Evolutionary conservation across 768 basidiomycete genomes (phyloP).

Genomic region (Lentinus tigrinus): DNA sequence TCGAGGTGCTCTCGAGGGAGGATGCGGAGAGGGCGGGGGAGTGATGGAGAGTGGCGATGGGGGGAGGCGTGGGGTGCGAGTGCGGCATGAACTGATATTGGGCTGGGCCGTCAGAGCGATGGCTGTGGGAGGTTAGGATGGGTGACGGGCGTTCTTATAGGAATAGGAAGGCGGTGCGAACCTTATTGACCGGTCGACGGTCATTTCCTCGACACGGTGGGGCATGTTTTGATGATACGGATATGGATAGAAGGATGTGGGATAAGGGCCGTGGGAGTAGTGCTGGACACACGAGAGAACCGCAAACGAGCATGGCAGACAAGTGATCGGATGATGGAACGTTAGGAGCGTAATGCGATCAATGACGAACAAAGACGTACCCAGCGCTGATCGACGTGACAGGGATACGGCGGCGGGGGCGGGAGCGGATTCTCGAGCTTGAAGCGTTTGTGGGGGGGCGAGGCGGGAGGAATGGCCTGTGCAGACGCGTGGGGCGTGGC

Average conservation of each 20-base stretch:
- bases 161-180: slow-evolving; percentile 35
- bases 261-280: slow-evolving; percentile 18
- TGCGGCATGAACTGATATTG: slow-evolving; percentile 35
- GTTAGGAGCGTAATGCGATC: slow-evolving; percentile 16
- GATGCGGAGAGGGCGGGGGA: slow-evolving; percentile 63
- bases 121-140: slow-evolving; percentile 21
- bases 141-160: slow-evolving; percentile 18
- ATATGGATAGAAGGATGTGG: slow-evolving; percentile 21
- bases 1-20: slow-evolving; percentile 58
- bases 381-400: slow-evolving; percentile 23
- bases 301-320: not conserved
- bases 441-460: slow-evolving; percentile 15
- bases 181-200: slow-evolving; percentile 28
- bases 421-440: slow-evolving; percentile 11
- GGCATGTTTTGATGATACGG: slow-evolving; percentile 42
- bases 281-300: slow-evolving; percentile 8
- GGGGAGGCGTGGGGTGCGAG: slow-evolving; percentile 44
- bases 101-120: slow-evolving; percentile 37
- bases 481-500: not conserved
- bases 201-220: slow-evolving; percentile 43
- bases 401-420: slow-evolving; percentile 12
- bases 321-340: slow-evolving; percentile 15
- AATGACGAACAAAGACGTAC: slow-evolving; percentile 15
- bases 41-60: slow-evolving; percentile 50
- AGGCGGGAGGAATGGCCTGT: slow-evolving; percentile 6